Conservation (phyloP, 768 basidiomycete species). For the Suillus cothurnatus region DNA sequence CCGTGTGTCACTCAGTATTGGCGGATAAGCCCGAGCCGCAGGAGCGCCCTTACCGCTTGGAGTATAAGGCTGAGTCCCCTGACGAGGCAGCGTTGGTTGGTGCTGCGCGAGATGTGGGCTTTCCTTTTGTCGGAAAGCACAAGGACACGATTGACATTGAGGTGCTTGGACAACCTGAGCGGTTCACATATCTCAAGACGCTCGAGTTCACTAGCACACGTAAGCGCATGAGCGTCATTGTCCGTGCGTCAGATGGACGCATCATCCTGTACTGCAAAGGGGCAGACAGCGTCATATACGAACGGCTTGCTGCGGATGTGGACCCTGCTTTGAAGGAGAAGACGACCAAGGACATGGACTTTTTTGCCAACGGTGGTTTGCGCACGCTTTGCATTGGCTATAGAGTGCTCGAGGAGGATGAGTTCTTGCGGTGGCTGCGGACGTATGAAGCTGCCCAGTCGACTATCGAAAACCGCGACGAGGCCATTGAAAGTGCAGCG, state of each 20-base stretch:
- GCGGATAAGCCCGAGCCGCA: constrained; percentile 72
- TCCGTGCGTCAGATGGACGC: constrained; percentile 81
- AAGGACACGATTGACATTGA: constrained; percentile 84
- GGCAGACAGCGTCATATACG: constrained; percentile 95
- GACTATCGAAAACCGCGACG: constrained; percentile 79
- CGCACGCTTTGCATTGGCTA: constrained; percentile 91
- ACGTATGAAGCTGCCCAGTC: constrained; percentile 82
- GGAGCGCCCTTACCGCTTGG: constrained; percentile 60
- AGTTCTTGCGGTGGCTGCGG: constrained; percentile 81
- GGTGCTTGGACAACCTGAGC: constrained; percentile 87
- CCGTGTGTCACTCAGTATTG: constrained; percentile 90
- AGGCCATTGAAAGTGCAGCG: constrained; percentile 88
- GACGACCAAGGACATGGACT: constrained; percentile 88
- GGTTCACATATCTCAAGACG: constrained; percentile 74
- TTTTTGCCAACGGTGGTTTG: constrained; percentile 90
- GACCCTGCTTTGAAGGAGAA: constrained; percentile 72
- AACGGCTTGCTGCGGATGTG: constrained; percentile 76
- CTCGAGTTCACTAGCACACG: constrained; percentile 94
- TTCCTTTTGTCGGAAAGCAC: constrained; percentile 80
- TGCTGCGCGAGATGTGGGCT: constrained; percentile 91
- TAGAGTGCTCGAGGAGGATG: constrained; percentile 75
- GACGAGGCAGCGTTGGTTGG: constrained; percentile 95
- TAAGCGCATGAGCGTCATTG: constrained; percentile 94
- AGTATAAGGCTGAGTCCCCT: constrained; percentile 96
- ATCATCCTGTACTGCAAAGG: constrained; percentile 92